Evolutionary conservation across 2,329 filamentous ascomycete species (phyloP).

Genomic region (Fusarium nematophilum): DNA sequence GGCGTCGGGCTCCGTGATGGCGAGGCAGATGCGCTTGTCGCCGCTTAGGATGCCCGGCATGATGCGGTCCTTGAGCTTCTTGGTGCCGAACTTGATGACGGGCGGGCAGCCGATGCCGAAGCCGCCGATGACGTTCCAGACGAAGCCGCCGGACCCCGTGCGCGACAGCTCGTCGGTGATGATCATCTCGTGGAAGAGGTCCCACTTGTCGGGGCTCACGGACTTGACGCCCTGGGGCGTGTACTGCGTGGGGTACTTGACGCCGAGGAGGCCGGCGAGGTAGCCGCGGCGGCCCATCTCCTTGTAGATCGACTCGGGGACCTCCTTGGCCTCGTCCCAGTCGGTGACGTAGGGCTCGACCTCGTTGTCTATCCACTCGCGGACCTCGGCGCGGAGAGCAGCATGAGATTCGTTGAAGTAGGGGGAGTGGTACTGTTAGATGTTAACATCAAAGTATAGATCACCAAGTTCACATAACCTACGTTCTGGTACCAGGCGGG

Average conservation of each 20-base stretch:
- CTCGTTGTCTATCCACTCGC: conserved; percentile 89
- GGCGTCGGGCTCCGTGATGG: conserved; percentile 96
- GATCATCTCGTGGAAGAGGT: conserved; percentile 97
- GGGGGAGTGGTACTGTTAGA: conserved; percentile 87
- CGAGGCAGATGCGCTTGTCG: conserved; percentile 96
- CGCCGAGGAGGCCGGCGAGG: conserved; percentile 88
- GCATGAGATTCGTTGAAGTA: conserved; percentile 97
- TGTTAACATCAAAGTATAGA: conserved; percentile 13
- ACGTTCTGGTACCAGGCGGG: conserved; percentile 95
- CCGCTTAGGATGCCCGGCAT: conserved; percentile 88
- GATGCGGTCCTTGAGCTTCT: conserved; percentile 86
- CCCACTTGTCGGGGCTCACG: conserved; percentile 90
- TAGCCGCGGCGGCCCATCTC: conserved; percentile 95
- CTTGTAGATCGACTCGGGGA: conserved; percentile 92
- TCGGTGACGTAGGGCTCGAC: conserved; percentile 93
- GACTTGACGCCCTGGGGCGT: conserved; percentile 76
- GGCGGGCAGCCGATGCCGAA: conserved; percentile 95
- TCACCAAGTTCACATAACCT: conserved; percentile 51
- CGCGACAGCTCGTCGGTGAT: conserved; percentile 95
- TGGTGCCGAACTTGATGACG: conserved; percentile 90
- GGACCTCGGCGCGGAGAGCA: conserved; percentile 88
- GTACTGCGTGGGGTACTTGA: conserved; percentile 82
- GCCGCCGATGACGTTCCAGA: conserved; percentile 98
- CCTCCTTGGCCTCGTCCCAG: conserved; percentile 95
- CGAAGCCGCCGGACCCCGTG: conserved; percentile 87